Base-by-base conservation (phyloP, 2,329 filamentous ascomycete species). In the Microsporum ferrugineum region DNA sequence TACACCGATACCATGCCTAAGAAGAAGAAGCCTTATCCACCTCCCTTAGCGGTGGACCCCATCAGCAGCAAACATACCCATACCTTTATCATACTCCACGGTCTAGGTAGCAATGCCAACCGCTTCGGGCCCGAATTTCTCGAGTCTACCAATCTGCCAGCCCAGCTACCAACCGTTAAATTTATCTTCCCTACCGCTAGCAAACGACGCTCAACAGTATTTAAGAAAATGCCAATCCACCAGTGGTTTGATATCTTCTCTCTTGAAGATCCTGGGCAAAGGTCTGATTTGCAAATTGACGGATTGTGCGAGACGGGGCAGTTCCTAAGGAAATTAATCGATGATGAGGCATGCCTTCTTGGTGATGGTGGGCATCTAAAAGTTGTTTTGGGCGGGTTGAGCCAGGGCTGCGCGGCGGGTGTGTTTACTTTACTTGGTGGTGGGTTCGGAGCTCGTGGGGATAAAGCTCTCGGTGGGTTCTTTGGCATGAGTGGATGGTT, bases 161-260 rank as follows among this genome's bases (percentile, higher is more conserved):
- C 51, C 36, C 59, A 45, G 62, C 64, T 66, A 0, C 68, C 69
- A 23, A 70, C 66, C 0, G 66, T 75, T 0, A 78, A 77, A 62
- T 82, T 81, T 61, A 68, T 83, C 43, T 82, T 82, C 61, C 80
- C 80, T 0, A 81, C 79, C 0, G 75, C 80, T 0, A 73, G 69
- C 5, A 75, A 75, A 12, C 72, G 78, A 0, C 76, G 78, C 6
- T 76, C 80, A 0, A 73, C 69, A 0, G 70, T 73, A 2, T 76
- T 79, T 49, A 74, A 77, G 5, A 73, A 75, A 1, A 69, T 72
- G 0, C 69, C 71, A 8, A 73, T 81, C 41, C 76, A 77, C 6
- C 78, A 80, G 66, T 83, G 80, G 79, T 82, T 80, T 63, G 76
- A 83, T 64, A 72, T 77, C 7, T 77, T 72, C n/a, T 73, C 72